Evolutionary conservation across 257 asterid genomes (phyloP).

Genomic region (Petrea volubilis): DNA sequence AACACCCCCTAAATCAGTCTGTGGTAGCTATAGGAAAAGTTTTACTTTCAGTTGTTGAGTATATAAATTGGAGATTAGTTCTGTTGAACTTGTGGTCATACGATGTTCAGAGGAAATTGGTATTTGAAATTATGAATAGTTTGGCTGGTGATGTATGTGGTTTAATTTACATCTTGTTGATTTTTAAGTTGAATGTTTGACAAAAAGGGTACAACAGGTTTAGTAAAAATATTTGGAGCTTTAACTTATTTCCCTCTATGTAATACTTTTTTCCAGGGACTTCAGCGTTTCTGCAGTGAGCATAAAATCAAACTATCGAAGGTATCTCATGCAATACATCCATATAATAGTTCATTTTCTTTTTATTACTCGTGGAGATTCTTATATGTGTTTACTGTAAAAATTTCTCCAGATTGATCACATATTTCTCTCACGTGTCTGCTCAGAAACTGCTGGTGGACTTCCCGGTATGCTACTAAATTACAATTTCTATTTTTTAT

Average conservation of each 20-base stretch:
- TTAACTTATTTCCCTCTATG: slow-evolving; percentile 15
- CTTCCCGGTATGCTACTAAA: slow-evolving; percentile 68
- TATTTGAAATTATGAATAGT: not conserved
- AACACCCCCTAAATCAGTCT: no score
- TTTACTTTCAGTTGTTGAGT: no score
- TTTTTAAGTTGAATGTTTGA: slow-evolving; percentile 3
- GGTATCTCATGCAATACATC: slow-evolving; percentile 40
- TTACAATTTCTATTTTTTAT: not conserved
- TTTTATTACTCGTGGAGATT: slow-evolving; percentile 2
- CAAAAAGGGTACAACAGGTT: no score
- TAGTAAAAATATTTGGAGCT: not conserved
- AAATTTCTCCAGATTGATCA: slow-evolving; percentile 79
- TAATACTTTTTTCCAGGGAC: slow-evolving; percentile 63
- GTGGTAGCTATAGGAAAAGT: no score
- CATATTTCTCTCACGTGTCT: slow-evolving; percentile 89
- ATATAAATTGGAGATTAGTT: no score
- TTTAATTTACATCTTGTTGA: not conserved
- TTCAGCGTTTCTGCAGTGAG: slow-evolving; percentile 95
- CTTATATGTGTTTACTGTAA: not conserved
- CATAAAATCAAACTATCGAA: slow-evolving; percentile 90
- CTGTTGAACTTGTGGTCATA: not conserved
- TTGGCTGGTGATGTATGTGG: no score
- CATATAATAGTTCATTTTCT: not conserved
- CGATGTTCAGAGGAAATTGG: not conserved
- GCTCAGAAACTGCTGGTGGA: slow-evolving; percentile 99